Base-by-base conservation (phyloP, 176 grass and related monocot species). In the Aegilops umbellulata region DNA sequence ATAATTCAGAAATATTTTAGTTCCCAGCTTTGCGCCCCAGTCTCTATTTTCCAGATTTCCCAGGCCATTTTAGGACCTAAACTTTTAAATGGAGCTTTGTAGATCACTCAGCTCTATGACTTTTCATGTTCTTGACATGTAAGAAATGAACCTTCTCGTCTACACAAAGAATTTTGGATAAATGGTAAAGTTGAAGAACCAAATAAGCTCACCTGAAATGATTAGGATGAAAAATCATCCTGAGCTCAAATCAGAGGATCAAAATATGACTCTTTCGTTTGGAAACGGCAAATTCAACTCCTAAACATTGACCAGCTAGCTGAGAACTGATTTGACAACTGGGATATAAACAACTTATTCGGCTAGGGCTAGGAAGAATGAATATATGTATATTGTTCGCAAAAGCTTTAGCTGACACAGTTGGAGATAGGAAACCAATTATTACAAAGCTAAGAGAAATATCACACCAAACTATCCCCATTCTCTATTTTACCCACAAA, bases 361-460 rank as follows among this genome's bases (percentile, higher is more conserved):
- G 22, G 15, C 19, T 70, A 55, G 68, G 22, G 15, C 19, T 70
- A 55, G 68, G 46, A 81, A 47, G 29, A 69, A 19, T 61, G 19
- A 46, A 61, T 1, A 60, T 23, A 24, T n/a, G n/a, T n/a, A n/a
- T n/a, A n/a, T n/a, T n/a, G n/a, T 44, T 42, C 4, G 5, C 20
- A 63, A 82, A 63, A 41, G 38, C 20, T 62, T 72, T 9, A 14
- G 8, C 36, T 74, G 9, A 36, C 10, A 74, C 27, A 6, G 36
- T 61, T 55, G 6, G 60, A 62, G 12, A 63, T 79, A 41, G 10
- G 57, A 6, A 81, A 49, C 4, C 67, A 63, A 64, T 13, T 63
- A 27, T 80, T n/a, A 64, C 36, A 51, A 80, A 86, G 38, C 55
- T 72, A 80, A 32, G 2, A 80, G 11, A 80, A 80, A n/a, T 57